Base-by-base conservation (phyloP, 73 alveolate genomes). In the Paraurostyla sp. region DNA sequence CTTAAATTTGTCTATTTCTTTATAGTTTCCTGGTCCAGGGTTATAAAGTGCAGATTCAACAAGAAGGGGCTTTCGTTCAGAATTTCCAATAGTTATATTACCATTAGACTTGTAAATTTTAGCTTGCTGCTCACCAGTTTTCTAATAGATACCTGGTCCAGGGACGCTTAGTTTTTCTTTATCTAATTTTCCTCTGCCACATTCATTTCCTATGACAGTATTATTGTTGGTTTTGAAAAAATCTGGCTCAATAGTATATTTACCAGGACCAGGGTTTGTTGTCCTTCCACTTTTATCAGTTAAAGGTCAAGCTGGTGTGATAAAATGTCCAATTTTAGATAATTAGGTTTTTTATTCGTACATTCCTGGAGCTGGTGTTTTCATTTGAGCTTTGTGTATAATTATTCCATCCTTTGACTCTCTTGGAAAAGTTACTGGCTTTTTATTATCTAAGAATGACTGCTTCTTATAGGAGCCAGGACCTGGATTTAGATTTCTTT, bases 241-340 rank as follows among this genome's bases (percentile, higher is more conserved):
- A 7, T 60, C 15, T 29, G 78, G 50, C 38, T 33, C 16, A 18
- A 15, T 6, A 3, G 59, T 69, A 35, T 69, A 69, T 15, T 59
- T 38, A 23, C 84, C 84, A n/a, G 84, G 84, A 4, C 84, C 84
- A 7, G 84, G 63, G 33, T 38, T 43, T 69, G 36, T 69, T 4
- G 38, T 15, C 22, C 63, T 43, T 2, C 38, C 59, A 3, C 59
- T 36, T 69, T 69, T 69, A 41, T 69, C 84, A 3, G 63, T 41
- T 16, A 40, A 15, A 43, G 84, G 84, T 33, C 78, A 6, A 9
- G 78, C 78, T 29, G 78, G 78, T 7, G 50, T 33, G 32, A 60
- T 60, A 27, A 60, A 60, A 27, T 60, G 78, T 9, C 78, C 78
- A 13, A 60, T 60, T 60, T 60, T 60, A 27, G 50, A 16, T 16